Evolutionary conservation across 2,329 filamentous ascomycete genomes (phyloP).

Genomic region (Phialophora tarda): DNA sequence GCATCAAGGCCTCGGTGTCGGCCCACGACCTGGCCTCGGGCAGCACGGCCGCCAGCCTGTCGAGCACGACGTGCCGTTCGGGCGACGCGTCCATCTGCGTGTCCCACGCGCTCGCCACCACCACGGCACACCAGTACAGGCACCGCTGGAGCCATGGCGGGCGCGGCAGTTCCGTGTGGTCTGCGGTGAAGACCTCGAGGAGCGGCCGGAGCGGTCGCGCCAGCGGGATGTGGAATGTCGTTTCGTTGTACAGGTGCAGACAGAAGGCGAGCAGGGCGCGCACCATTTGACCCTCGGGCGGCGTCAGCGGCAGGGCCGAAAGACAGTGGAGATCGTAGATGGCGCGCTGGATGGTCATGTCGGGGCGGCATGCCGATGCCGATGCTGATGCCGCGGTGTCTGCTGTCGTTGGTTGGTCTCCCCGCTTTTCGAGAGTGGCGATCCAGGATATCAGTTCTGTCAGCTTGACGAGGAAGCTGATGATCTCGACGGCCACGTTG

Average conservation of each 20-base stretch:
- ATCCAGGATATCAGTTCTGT: constrained; percentile 27
- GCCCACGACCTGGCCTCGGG: constrained; percentile 26
- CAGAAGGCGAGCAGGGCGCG: constrained; percentile 27
- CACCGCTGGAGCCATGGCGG: constrained; percentile 26
- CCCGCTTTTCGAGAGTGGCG: neutral
- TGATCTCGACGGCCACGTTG: constrained; percentile 25
- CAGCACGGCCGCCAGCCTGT: constrained; percentile 5
- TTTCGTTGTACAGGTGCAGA: constrained; percentile 30
- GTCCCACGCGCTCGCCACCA: constrained; percentile 30
- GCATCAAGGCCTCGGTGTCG: constrained; percentile 21
- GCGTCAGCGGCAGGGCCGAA: constrained; percentile 21
- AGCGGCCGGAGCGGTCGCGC: constrained; percentile 27
- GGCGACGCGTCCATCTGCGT: constrained; percentile 27
- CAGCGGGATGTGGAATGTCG: constrained; percentile 26
- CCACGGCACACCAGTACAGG: constrained; percentile 28
- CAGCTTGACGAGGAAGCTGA: constrained; percentile 29
- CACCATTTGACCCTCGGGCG: constrained; percentile 22
- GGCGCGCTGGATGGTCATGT: constrained; percentile 30
- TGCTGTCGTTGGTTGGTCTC: constrained; percentile 1
- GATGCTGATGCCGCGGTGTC: neutral
- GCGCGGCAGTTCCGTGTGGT: constrained; percentile 9
- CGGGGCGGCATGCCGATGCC: neutral
- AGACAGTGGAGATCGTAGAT: constrained; percentile 33
- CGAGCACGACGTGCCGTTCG: constrained; percentile 22
- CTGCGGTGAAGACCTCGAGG: constrained; percentile 22